These are phyloP conservation scores for Oxytropis ochrocephala DNA, from an alignment of 306 rosid genomes.

Conservation along the genomic window DNA sequence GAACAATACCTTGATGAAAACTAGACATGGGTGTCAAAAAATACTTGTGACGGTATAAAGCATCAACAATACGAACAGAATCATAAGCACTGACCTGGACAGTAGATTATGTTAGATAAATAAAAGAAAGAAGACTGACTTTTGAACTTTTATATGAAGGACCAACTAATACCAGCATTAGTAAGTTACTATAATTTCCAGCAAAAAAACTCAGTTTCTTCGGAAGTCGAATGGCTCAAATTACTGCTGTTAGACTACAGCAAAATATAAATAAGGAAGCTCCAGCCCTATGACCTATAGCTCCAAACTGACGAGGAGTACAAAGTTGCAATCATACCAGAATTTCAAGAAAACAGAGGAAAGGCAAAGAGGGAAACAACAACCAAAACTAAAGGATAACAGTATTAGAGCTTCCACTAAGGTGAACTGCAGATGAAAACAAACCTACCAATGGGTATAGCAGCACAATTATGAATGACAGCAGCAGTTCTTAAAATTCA, in stretches of 20 bases:
- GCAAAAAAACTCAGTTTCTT: neutral
- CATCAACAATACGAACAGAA: constrained; percentile 65
- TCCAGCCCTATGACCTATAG: neutral
- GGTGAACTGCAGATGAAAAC: neutral
- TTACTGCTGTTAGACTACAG: neutral
- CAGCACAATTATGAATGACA: neutral
- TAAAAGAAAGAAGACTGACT: neutral
- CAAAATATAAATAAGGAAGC: constrained; percentile 7
- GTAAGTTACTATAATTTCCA: neutral
- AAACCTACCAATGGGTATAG: neutral
- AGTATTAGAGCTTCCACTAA: neutral
- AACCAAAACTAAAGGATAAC: neutral
- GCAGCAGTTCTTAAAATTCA: constrained; percentile 12
- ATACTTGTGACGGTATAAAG: constrained; percentile 65
- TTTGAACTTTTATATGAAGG: constrained; percentile 8
- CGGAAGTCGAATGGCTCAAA: constrained; percentile 6
- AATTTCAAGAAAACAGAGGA: neutral
- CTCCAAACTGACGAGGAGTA: neutral
- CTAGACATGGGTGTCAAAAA: constrained; percentile 49
- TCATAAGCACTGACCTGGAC: constrained; percentile 82
- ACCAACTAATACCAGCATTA: neutral
- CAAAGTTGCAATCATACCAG: neutral
- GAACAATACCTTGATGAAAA: constrained; percentile 30
- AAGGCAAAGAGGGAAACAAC: neutral
- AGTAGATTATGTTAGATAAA: neutral